A percentile compares a stretch with the other conserved stretches of the same genome.
Evolutionary conservation across 108 stramenopile genomes (phyloP).

Genomic region (Phaeodactylum tricornutum): DNA sequence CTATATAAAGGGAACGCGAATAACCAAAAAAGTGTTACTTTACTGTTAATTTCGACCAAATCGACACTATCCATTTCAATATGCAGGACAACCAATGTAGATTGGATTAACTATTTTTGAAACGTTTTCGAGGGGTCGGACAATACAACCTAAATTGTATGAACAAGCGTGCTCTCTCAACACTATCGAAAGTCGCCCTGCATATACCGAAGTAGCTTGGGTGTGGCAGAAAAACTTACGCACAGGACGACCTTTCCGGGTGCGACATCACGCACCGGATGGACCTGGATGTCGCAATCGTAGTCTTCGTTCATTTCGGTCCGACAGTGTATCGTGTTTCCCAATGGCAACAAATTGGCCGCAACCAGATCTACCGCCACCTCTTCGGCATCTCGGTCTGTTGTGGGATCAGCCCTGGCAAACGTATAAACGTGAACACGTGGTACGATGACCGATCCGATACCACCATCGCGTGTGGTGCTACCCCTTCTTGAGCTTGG

Average conservation of each 20-base stretch:
- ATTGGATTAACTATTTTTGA: too few relatives aligned
- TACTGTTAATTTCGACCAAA: too few relatives aligned
- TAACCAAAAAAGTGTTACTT: too few relatives aligned
- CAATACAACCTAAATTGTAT: too few relatives aligned
- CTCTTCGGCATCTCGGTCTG: constrained; percentile 17
- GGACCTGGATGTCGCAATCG: constrained; percentile 48
- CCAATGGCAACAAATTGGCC: constrained; percentile 38
- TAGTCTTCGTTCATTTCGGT: constrained; percentile 45
- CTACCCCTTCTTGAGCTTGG: not conserved
- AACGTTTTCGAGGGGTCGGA: too few relatives aligned
- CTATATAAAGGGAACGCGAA: too few relatives aligned
- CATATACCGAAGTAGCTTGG: constrained; percentile 52
- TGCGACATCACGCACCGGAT: constrained; percentile 73
- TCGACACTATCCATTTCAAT: too few relatives aligned
- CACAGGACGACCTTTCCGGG: constrained; percentile 80
- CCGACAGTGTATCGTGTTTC: constrained; percentile 25
- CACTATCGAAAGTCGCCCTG: constrained; percentile 65
- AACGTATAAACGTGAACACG: constrained; percentile 67
- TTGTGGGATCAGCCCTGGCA: constrained; percentile 28
- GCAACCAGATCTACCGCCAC: constrained; percentile 63
- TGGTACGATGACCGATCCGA: constrained; percentile 21
- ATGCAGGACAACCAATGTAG: too few relatives aligned
- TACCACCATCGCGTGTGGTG: not conserved
- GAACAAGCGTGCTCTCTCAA: too few relatives aligned
- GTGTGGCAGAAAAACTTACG: constrained; percentile 67